These are phyloP conservation scores for Gynostemma pentaphyllum DNA, from an alignment of 306 rosid genomes.

Conservation along the genomic window DNA sequence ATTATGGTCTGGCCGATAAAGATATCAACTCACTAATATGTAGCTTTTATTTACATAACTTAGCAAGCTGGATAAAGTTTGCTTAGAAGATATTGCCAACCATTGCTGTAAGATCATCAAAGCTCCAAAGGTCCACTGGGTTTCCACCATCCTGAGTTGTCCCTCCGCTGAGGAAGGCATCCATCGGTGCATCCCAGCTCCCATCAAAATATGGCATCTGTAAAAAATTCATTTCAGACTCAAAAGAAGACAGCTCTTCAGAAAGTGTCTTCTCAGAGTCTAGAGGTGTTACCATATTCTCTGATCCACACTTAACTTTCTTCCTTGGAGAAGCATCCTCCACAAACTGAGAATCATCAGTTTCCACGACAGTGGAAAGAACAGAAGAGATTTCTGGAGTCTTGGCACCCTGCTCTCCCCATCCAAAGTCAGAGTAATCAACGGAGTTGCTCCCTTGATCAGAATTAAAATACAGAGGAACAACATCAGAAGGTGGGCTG, in stretches of 20 bases:
- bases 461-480: constrained; percentile 39
- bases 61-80: constrained; percentile 11
- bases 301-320: constrained; percentile 30
- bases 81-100: constrained; percentile 50
- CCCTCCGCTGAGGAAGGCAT: constrained; percentile 28
- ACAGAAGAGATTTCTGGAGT: constrained; percentile 82
- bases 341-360: constrained; percentile 28
- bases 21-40: constrained; percentile 50
- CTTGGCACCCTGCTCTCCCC: constrained; percentile 62
- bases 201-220: constrained; percentile 54
- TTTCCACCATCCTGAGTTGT: constrained; percentile 61
- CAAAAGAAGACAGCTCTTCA: constrained; percentile 67
- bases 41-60: constrained; percentile 85
- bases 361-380: constrained; percentile 40
- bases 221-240: constrained; percentile 59
- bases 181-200: constrained; percentile 64
- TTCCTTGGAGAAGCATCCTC: constrained; percentile 44
- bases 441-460: constrained; percentile 84
- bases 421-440: constrained; percentile 63
- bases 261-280: constrained; percentile 44
- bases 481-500: constrained; percentile 22
- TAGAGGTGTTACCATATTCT: constrained; percentile 16
- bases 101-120: constrained; percentile 48
- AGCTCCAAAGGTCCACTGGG: constrained; percentile 67
- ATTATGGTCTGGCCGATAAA: background rate